These are phyloP conservation scores for Eucalyptus marginata DNA, from an alignment of 345 rosid genomes.

Conservation along the genomic window DNA sequence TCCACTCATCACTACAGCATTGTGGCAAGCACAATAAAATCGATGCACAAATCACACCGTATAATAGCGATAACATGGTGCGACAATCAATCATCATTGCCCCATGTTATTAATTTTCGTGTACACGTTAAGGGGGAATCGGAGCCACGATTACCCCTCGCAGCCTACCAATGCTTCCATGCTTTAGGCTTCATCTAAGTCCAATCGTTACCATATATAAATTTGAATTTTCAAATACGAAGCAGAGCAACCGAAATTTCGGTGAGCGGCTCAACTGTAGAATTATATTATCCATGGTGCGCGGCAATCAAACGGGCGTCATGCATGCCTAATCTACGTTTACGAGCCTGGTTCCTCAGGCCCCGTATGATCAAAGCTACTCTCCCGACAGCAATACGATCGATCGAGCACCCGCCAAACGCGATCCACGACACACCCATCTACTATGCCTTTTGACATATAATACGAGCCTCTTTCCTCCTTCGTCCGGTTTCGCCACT, in stretches of 20 bases:
- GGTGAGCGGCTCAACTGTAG: not conserved
- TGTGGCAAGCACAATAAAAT: not conserved
- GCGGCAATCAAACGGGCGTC: not conserved
- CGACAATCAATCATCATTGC: rapidly evolving
- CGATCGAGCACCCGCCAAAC: not conserved
- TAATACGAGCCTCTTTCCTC: not conserved
- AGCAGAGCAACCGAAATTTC: not conserved
- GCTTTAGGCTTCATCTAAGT: not conserved
- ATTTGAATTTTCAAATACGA: not conserved
- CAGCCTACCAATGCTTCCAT: not conserved
- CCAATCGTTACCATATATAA: not conserved
- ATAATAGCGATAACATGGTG: rapidly evolving
- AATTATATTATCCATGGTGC: not conserved
- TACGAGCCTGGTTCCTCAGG: not conserved
- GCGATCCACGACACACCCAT: not conserved
- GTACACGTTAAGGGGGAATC: not conserved
- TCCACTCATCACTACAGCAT: rapidly evolving
- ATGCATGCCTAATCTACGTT: not conserved
- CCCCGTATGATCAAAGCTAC: not conserved
- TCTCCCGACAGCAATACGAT: not conserved
- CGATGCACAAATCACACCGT: rapidly evolving
- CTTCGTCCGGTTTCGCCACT: not conserved
- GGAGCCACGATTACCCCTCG: not conserved
- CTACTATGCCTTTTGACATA: too few relatives aligned
- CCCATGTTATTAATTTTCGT: rapidly evolving